Evolutionary conservation across 2,329 filamentous ascomycete species (phyloP).

Genomic region (Fusarium subtropicale): DNA sequence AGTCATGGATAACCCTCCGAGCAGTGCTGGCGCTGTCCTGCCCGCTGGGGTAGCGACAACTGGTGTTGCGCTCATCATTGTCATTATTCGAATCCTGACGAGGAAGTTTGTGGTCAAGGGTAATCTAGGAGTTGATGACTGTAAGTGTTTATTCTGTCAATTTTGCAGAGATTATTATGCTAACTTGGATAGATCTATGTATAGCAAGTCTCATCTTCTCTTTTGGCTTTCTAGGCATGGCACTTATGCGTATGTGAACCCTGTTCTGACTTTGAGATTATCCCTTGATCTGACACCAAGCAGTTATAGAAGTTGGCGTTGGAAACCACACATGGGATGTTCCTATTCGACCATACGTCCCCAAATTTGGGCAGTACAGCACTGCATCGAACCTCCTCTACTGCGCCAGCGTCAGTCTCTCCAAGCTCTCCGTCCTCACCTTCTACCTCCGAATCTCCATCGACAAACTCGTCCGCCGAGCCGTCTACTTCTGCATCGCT

Average conservation of each 20-base stretch:
- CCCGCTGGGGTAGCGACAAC: slow-evolving; percentile 43
- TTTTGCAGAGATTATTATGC: not conserved
- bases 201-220: slow-evolving; percentile 43
- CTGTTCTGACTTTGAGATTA: accelerated
- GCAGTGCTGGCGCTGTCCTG: slow-evolving; percentile 40
- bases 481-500: slow-evolving; percentile 45
- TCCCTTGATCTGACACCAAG: not conserved
- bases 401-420: slow-evolving; percentile 53
- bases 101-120: slow-evolving; percentile 47
- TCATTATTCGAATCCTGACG: slow-evolving; percentile 46
- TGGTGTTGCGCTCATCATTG: slow-evolving; percentile 38
- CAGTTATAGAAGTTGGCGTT: slow-evolving; percentile 44
- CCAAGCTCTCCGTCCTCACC: slow-evolving; percentile 59
- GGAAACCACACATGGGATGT: slow-evolving; percentile 50
- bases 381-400: slow-evolving; percentile 57
- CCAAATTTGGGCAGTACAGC: slow-evolving; percentile 47
- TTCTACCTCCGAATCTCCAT: slow-evolving; percentile 59
- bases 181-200: slow-evolving; percentile 42
- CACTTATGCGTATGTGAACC: slow-evolving; percentile 40
- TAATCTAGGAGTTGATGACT: slow-evolving; percentile 47
- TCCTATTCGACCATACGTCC: slow-evolving; percentile 32
- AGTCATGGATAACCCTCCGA: slow-evolving; percentile 36
- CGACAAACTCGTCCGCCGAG: slow-evolving; percentile 37
- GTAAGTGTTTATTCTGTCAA: slow-evolving; percentile 30
- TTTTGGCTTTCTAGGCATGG: slow-evolving; percentile 41